phyloP scores from a whole-genome alignment of 1,139 yeast species.

The Saccharomyces hybrid region DNA sequence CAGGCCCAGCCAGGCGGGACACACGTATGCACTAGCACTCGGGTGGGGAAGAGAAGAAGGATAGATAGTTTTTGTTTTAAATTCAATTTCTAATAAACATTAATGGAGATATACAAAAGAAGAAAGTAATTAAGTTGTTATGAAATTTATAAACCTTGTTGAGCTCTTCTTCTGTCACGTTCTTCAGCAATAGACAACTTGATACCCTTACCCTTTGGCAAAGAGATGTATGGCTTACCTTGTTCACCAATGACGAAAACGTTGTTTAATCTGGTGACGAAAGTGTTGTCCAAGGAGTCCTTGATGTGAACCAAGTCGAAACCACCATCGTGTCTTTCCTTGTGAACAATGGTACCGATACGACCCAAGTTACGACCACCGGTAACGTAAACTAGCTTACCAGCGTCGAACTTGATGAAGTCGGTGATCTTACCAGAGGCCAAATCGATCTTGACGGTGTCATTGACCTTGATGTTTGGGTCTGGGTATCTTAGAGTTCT shows the following conservation, averaged over 20 bases:
- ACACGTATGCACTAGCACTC: too few species aligned
- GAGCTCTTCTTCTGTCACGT: conserved; percentile 98
- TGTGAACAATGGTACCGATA: conserved; percentile 96
- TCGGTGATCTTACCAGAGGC: conserved; percentile 92
- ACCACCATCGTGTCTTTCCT: conserved; percentile 99
- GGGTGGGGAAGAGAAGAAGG: background rate
- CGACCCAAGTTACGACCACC: conserved; percentile 99
- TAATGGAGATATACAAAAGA: conserved; percentile 1
- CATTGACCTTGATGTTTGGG: conserved; percentile 91
- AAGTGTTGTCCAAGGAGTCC: conserved; percentile 94
- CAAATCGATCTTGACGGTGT: conserved; percentile 92
- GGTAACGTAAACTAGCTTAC: conserved; percentile 93
- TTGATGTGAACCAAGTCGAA: conserved; percentile 98
- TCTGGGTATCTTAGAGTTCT: conserved; percentile 99
- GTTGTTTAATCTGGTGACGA: conserved; percentile 95
- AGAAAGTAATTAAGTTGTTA: background rate
- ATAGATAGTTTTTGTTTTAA: background rate
- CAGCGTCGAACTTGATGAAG: conserved; percentile 89
- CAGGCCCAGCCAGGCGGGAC: background rate
- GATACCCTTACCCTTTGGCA: conserved; percentile 99
- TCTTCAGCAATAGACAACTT: conserved; percentile 96
- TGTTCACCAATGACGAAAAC: conserved; percentile 98
- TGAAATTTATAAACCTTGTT: conserved; percentile 35
- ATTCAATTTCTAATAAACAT: conserved; percentile 1
- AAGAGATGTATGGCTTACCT: conserved; percentile 91